Evolutionary conservation across 2,329 filamentous ascomycete species (phyloP), one percentile per base, ranked within the genome.

Genomic region (Cladosporium halotolerans): DNA sequence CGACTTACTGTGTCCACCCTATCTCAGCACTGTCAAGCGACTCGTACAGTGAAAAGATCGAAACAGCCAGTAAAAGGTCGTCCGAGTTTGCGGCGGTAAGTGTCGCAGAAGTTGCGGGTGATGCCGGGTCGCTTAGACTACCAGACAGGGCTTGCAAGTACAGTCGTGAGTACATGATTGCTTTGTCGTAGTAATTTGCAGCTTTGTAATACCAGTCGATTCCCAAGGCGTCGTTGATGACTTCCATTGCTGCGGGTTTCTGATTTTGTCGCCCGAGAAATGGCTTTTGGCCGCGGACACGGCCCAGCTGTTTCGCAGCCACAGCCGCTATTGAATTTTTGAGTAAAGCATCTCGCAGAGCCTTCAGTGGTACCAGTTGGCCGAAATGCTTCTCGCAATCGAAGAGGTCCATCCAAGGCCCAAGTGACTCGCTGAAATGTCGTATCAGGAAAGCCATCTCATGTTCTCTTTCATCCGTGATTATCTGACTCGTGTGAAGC

Each of bases 21-120:
- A 76, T 75, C 5, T 79, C 78, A 1, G 81, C 81, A 3, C 80
- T 79, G 63, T 85, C 81, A 16, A 86, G 70, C 44, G 84, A 81
- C 57, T 86, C 83, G 63, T 85, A 85, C 1, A 83, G 76, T 50
- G 81, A 85, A 8, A 86, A 71, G 10, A 86, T 85, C 1, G 82
- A 82, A 2, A 82, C 81, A 2, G 83, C 82, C 3, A 83, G 80
- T 13, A 85, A 71, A 1, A 84, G 74, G 53, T 85, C 81, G 57
- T 84, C 81, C 1, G 76, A 72, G 57, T 74, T 76, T 39, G 72
- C 72, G 3, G 58, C 52, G 10, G 53, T 47, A 14, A 62, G 57
- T 3, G 55, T 57, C 14, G 56, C 58, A 4, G 63, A 62, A 9
- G 56, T 60, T n/a, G 60, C 56, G 3, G 60, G 56, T 13, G 62